Base-by-base conservation (phyloP, 345 rosid genomes). In the Salix suchowensis region DNA sequence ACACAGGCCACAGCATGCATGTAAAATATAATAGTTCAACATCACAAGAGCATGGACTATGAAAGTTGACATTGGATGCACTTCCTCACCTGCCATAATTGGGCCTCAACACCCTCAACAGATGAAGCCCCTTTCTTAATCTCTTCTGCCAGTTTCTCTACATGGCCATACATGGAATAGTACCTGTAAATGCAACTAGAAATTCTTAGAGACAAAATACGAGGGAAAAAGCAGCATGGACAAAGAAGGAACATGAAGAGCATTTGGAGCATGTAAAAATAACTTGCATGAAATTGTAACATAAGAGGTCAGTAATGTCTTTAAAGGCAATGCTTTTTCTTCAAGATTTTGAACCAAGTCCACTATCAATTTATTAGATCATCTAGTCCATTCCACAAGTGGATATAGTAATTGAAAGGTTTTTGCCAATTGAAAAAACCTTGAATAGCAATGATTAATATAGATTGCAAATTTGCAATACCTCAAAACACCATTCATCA, bases 101-200 rank as follows among this genome's bases (percentile, higher is more conserved):
- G 87, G 86, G 94, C 96, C 81, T 94, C 98, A 83, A 94, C 98
- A 64, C 98, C 98, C 86, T 91, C 97, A 79, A 94, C 92, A 73
- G 97, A 91, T 75, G 92, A 88, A 85, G 97, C 94, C 7, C 97
- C 98, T 83, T 91, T 92, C 90, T 86, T 85, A 68, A 94, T 92
- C 81, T 92, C 96, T 84, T 94, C 97, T 34, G 98, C 98, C 79
- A 94, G 84, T 83, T 82, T 91, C 90, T 90, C 94, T 30, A 94
- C 97, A 79, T 94, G 98, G 36, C 98, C 98, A 61, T 94, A 92
- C 98, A 92, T 94, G 82, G 98, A 92, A 85, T 94, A 92, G 88
- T 92, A 94, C 86, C 98, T 94, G 83, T 40, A 81, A 68, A 65
- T 40, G 70, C 66, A 77, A 55, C 34, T 48, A 76, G 48, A 81